These are phyloP conservation scores for Pisolithus orientalis DNA, from an alignment of 768 basidiomycete genomes.

Conservation along the genomic window DNA sequence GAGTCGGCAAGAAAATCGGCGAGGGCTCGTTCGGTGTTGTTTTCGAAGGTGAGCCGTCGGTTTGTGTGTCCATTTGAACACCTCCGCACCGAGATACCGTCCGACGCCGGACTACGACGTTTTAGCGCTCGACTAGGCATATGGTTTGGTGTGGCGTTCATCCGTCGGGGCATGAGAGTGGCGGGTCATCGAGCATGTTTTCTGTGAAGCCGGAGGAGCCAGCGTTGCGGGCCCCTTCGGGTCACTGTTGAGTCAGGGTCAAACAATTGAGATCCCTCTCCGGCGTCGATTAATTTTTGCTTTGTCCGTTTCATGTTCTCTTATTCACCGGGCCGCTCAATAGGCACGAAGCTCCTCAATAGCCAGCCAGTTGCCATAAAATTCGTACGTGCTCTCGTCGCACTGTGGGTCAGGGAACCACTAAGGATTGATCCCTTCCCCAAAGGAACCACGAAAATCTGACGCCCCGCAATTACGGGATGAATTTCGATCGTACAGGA, in stretches of 20 bases:
- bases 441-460: constrained; percentile 90
- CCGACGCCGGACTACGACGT: too few relatives aligned
- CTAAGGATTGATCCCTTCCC: constrained; percentile 10
- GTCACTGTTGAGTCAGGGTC: too few relatives aligned
- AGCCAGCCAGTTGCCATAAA: constrained; percentile 92
- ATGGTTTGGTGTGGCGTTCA: too few relatives aligned
- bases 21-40: constrained; percentile 99
- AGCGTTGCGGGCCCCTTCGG: too few relatives aligned
- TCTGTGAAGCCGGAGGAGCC: too few relatives aligned
- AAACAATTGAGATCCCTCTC: too few relatives aligned
- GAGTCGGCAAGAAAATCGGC: constrained; percentile 98
- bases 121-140: too few relatives aligned
- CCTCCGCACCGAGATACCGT: too few relatives aligned
- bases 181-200: too few relatives aligned
- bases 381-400: constrained; percentile 58
- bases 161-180: too few relatives aligned
- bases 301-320: background rate
- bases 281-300: background rate
- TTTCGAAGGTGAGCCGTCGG: constrained; percentile 67
- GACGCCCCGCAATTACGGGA: constrained; percentile 97
- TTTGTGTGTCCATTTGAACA: background rate
- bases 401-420: constrained; percentile 5
- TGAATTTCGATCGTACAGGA: constrained; percentile 96
- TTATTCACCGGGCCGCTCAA: constrained; percentile 5
- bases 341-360: constrained; percentile 82